Evolutionary conservation across 257 asterid species (phyloP).

Genomic region (Ophiorrhiza pumila): DNA sequence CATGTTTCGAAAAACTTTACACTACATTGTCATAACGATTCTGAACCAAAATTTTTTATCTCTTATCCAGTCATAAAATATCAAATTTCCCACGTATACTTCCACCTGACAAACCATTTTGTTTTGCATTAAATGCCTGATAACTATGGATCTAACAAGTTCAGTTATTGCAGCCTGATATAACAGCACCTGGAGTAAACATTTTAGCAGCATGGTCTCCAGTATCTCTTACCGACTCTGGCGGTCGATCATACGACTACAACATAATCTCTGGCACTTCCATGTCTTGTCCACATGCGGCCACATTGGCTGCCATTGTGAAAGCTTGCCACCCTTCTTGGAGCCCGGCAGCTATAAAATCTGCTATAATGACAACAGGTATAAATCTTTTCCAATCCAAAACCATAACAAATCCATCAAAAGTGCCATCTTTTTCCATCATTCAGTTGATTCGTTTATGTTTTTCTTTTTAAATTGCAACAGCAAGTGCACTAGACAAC

Average conservation of each 20-base stretch:
- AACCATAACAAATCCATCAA: neutral
- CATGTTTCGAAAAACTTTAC: no score
- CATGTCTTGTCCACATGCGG: constrained; percentile 63
- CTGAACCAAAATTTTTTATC: no score
- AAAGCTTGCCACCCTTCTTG: constrained; percentile 54
- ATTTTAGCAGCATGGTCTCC: constrained; percentile 73
- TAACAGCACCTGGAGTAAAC: constrained; percentile 59
- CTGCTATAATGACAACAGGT: constrained; percentile 71
- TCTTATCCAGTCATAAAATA: no score
- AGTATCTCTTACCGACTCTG: constrained; percentile 28
- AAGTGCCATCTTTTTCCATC: no score
- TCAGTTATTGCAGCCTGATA: constrained; percentile 47
- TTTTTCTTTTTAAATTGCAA: neutral
- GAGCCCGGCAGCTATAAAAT: constrained; percentile 66
- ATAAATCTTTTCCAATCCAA: neutral
- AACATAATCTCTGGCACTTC: constrained; percentile 62
- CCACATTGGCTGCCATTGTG: constrained; percentile 54
- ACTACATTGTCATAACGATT: no score
- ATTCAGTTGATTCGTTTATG: neutral
- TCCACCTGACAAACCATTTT: neutral
- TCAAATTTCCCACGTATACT: neutral
- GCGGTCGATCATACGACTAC: constrained; percentile 40
- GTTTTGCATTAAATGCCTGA: neutral
- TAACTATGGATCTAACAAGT: constrained; percentile 10
- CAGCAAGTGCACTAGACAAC: constrained; percentile 26